Conservation (phyloP, 768 basidiomycete genomes). For the Vararia minispora region DNA sequence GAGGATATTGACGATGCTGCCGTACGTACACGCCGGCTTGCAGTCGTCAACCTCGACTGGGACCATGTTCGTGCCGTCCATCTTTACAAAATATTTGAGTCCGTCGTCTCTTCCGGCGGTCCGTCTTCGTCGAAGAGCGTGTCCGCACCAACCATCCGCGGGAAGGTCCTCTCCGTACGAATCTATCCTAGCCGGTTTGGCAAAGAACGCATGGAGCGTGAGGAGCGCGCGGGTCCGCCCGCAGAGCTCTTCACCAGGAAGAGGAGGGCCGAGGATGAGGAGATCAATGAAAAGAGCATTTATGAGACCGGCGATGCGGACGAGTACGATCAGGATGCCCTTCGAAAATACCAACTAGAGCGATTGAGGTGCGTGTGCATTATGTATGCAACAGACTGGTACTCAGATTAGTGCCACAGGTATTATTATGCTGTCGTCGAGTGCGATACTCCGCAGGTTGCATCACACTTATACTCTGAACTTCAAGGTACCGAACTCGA, state of each 20-base stretch:
- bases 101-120: constrained; percentile 55
- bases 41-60: constrained; percentile 96
- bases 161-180: constrained; percentile 64
- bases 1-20: constrained; percentile 28
- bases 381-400: background rate
- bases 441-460: constrained; percentile 70
- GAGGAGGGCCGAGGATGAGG: constrained; percentile 29
- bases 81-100: constrained; percentile 87
- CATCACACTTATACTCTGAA: constrained; percentile 72
- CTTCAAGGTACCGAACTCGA: constrained; percentile 94
- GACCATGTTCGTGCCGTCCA: constrained; percentile 87
- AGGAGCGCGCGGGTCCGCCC: constrained; percentile 89
- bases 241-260: constrained; percentile 65
- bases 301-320: constrained; percentile 58
- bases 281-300: constrained; percentile 53
- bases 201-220: constrained; percentile 70
- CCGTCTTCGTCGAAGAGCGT: constrained; percentile 25
- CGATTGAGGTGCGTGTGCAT: constrained; percentile 58
- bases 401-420: constrained; percentile 27
- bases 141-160: constrained; percentile 33
- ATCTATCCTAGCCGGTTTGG: constrained; percentile 95
- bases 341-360: constrained; percentile 89
- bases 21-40: constrained; percentile 56
- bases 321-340: constrained; percentile 79
- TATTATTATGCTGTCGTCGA: constrained; percentile 95